Base-by-base conservation (phyloP, 306 rosid genomes). In the Prunus kanzakura region DNA sequence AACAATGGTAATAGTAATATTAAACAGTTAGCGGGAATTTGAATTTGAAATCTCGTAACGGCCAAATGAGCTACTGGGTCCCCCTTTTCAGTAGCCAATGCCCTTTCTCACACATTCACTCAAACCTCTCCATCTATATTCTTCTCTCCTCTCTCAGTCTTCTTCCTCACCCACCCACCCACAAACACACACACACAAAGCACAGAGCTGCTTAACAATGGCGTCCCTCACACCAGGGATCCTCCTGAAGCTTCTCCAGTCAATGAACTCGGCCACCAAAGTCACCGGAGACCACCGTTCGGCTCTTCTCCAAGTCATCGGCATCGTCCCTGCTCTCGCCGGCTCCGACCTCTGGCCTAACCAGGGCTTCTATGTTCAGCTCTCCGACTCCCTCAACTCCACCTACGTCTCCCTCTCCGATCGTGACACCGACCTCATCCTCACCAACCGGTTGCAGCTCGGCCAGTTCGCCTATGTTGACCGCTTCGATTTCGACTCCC, bases 211-310 rank as follows among this genome's bases (percentile, higher is more conserved):
- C 64, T 13, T 82, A n/a, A 1, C 86, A 67, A 92, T 95, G 99
- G 97, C 99, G 43, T 84, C 99, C 45, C 89, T 87, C n/a, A 87
- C 97, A 19, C 92, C 88, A 29, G 99, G 99, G 47, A 87, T 95
- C 60, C 87, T 95, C 14, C 88, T 95, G 8, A 93, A 88, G 57
- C 90, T 95, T 14, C 82, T 95, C 20, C 97, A 90, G 65, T 89
- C 93, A 22, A 95, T 95, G 93, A 95, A 92, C 79, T 87, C 91
- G 67, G 69, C 88, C 54, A 82, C 87, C 69, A 86, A 93, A n/a
- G 99, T 95, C 68, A 95, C 97, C 67, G 98, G 99, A 15, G 99
- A 95, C 84, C 99, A 95, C 88, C 96, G 99, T 47, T 95, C 98
- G 1, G 90, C 99, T 9, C 96, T 95, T 52, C 96, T 95, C 14